phyloP scores from a whole-genome alignment of 1,139 yeast genomes.

The Arxiozyma bovina region DNA sequence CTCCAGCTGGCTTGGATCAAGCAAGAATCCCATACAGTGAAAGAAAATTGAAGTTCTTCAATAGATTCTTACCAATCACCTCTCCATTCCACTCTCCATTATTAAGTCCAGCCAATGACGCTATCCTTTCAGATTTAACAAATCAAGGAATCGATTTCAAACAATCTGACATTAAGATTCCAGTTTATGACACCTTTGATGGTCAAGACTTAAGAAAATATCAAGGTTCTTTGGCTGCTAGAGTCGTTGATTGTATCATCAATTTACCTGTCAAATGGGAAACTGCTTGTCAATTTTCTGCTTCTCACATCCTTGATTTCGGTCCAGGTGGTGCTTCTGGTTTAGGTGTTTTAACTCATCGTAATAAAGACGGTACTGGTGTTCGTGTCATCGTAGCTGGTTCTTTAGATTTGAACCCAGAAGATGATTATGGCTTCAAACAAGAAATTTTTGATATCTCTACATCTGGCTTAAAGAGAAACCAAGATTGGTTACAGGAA shows the following conservation, averaged over 20 bases:
- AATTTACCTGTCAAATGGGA: conserved; percentile 94
- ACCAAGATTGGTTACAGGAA: conserved; percentile 85
- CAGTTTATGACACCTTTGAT: conserved; percentile 83
- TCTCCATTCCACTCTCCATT: conserved; percentile 96
- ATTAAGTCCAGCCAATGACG: conserved; percentile 59
- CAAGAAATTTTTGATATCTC: conserved; percentile 83
- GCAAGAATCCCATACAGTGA: conserved; percentile 87
- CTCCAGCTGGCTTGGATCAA: conserved; percentile 90
- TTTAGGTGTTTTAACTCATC: conserved; percentile 87
- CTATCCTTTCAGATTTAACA: conserved; percentile 57
- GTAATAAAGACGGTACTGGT: conserved; percentile 98
- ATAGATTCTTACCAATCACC: conserved; percentile 88
- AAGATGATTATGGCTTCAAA: conserved; percentile 85
- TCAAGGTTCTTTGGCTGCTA: conserved; percentile 46
- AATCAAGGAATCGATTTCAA: conserved; percentile 49
- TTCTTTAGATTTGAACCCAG: conserved; percentile 58
- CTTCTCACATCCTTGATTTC: conserved; percentile 88
- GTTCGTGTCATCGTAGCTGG: conserved; percentile 91
- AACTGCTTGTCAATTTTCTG: conserved; percentile 63
- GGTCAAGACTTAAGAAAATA: conserved; percentile 67
- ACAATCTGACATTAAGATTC: conserved; percentile 55
- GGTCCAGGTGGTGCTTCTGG: conserved; percentile 99
- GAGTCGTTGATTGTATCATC: conserved; percentile 75
- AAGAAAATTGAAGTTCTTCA: conserved; percentile 86
- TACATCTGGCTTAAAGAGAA: conserved; percentile 59